These are phyloP conservation scores for Schizochytrium sp. DNA, from an alignment of 108 stramenopile species.

Conservation along the genomic window DNA sequence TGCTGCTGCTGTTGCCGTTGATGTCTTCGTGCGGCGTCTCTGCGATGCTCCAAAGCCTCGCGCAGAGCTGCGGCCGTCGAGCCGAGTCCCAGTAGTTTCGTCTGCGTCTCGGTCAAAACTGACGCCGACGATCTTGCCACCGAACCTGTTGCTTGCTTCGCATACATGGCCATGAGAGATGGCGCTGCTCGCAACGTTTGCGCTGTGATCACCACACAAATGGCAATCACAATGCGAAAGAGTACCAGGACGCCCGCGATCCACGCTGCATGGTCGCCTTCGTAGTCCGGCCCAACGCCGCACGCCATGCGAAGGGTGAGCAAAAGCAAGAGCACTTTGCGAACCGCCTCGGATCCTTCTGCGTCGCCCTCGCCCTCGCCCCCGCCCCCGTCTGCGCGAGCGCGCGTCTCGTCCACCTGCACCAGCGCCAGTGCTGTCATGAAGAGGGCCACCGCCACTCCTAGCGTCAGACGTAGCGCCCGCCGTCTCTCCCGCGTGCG, in stretches of 20 bases:
- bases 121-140: background rate
- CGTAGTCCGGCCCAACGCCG: background rate
- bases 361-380: background rate
- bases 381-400: background rate
- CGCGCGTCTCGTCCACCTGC: background rate
- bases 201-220: background rate
- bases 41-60: background rate
- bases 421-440: background rate
- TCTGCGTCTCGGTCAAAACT: background rate
- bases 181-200: background rate
- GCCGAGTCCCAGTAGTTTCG: background rate
- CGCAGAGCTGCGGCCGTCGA: background rate
- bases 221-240: background rate
- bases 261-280: background rate
- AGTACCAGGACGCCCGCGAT: background rate
- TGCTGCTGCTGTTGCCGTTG: background rate
- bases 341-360: background rate
- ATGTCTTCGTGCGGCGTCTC: background rate
- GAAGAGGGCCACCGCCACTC: background rate
- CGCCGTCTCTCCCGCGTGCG: background rate
- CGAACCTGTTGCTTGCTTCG: background rate
- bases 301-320: background rate
- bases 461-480: background rate
- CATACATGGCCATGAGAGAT: background rate
- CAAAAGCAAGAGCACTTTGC: background rate